A percentile compares a stretch with the other conserved stretches of the same genome.
Conservation (phyloP, 805 yeast genomes). For the Citeromyces nyonsensis region DNA sequence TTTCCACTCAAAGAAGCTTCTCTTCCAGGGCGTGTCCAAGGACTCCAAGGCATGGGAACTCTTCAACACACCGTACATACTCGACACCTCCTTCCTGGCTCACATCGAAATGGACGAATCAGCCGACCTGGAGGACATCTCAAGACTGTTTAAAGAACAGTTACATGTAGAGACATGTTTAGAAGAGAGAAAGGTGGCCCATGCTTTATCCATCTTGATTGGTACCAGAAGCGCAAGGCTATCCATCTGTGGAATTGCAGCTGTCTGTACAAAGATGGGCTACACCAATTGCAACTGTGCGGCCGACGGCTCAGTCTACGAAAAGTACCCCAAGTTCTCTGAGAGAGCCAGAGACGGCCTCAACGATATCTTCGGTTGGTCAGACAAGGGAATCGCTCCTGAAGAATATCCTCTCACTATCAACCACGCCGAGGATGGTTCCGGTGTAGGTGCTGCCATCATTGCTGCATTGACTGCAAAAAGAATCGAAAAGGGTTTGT, state of each 20-base stretch:
- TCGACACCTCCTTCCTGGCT: constrained; percentile 87
- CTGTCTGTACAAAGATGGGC: constrained; percentile 81
- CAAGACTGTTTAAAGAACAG: constrained; percentile 42
- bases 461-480: constrained; percentile 88
- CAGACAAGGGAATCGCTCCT: constrained; percentile 14
- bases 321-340: constrained; percentile 88
- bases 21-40: constrained; percentile 39
- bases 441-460: constrained; percentile 97
- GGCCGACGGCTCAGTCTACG: constrained; percentile 94
- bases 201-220: constrained; percentile 71
- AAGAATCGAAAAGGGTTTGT: constrained; percentile 56
- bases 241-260: constrained; percentile 94
- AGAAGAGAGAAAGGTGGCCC: constrained; percentile 73
- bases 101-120: constrained; percentile 87
- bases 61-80: constrained; percentile 49
- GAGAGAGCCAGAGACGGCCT: constrained; percentile 87
- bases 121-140: constrained; percentile 66
- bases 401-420: constrained; percentile 68
- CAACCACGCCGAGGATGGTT: constrained; percentile 94
- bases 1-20: constrained; percentile 42
- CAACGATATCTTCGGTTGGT: constrained; percentile 86
- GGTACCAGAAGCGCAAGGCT: constrained; percentile 93
- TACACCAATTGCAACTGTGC: constrained; percentile 76
- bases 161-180: constrained; percentile 54
- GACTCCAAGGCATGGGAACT: constrained; percentile 42